Base-by-base conservation (phyloP, 371 early-diverging fungal genomes). In the Haplosporangium sp. region DNA sequence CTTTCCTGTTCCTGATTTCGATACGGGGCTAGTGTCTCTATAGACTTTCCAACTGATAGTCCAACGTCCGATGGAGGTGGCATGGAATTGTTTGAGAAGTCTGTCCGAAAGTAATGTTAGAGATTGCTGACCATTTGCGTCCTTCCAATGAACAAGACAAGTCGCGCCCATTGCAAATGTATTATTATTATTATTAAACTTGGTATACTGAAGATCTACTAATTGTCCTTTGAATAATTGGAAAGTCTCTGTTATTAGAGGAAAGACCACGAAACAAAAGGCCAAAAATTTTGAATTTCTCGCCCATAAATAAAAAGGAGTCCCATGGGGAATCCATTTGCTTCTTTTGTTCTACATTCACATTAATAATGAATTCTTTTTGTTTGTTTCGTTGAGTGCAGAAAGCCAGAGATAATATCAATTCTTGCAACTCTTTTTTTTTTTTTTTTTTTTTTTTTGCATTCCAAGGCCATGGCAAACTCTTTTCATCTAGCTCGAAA, bases 41-140 rank as follows among this genome's bases (percentile, higher is more conserved):
- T 62, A 75, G 52, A 81, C 82, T 27, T 81, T 81, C 82, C 82
- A 81, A 72, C 69, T 74, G 63, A 81, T 81, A 40, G 69, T 69
- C 82, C 82, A 81, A n/a, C 82, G 82, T 19, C 76, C 82, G 34
- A 81, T 74, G 47, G 69, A 65, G 27, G 39, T 75, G 35, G 82
- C 82, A 63, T 81, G 75, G 61, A 81, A 81, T 47, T 81, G 82
- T 45, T 74, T 81, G 66, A 71, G 72, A 4, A 81, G 69, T 56
- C 82, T 67, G 53, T 81, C 82, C 8, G 82, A 68, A 50, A 81
- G 82, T n/a, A 81, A 57, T 19, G 82, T 81, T 20, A 81, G 63
- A n/a, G 82, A 81, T 59, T 75, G 76, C 37, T 67, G 82, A 47
- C 82, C 82, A 47, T 75, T 81, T 59, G 82, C 82, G 35, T 75